Evolutionary conservation across 371 early-diverging fungal genomes (phyloP).

Genomic region (Mucor lusitanicus): DNA sequence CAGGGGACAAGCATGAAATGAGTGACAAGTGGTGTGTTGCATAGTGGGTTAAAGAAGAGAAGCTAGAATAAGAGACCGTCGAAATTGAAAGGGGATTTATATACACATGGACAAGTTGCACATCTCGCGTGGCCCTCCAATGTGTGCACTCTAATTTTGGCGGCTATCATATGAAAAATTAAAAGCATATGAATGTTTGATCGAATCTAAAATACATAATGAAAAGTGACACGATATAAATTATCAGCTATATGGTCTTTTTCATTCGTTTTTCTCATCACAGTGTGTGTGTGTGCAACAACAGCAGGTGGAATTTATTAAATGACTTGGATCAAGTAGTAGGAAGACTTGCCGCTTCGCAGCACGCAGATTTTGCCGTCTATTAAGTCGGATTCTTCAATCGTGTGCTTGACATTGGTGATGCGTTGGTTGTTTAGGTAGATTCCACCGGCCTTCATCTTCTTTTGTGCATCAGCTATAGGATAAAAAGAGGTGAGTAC

Average conservation of each 20-base stretch:
- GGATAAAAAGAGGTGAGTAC: background rate
- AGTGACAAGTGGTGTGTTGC: constrained; percentile 5
- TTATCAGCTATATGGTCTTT: background rate
- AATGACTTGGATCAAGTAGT: constrained; percentile 47
- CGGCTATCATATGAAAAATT: constrained; percentile 26
- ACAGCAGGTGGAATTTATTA: constrained; percentile 2
- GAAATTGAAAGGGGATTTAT: background rate
- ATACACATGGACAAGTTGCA: background rate
- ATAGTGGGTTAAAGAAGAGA: background rate
- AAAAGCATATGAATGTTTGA: constrained; percentile 6
- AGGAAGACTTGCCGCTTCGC: constrained; percentile 65
- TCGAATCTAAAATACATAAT: constrained; percentile 1
- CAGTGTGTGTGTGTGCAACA: background rate
- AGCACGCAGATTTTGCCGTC: constrained; percentile 58
- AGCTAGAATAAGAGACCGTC: background rate
- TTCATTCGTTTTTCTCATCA: constrained; percentile 9
- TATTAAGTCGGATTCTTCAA: constrained; percentile 54
- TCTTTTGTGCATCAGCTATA: constrained; percentile 72
- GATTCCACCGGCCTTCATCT: constrained; percentile 74
- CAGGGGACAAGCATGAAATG: constrained; percentile 30
- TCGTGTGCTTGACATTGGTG: constrained; percentile 38
- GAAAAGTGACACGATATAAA: background rate
- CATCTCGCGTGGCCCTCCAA: constrained; percentile 19
- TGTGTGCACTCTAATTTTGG: constrained; percentile 6
- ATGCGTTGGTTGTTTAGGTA: constrained; percentile 73